phyloP scores from a whole-genome alignment of 805 yeast species.

The Pachysolen tannophilus region DNA sequence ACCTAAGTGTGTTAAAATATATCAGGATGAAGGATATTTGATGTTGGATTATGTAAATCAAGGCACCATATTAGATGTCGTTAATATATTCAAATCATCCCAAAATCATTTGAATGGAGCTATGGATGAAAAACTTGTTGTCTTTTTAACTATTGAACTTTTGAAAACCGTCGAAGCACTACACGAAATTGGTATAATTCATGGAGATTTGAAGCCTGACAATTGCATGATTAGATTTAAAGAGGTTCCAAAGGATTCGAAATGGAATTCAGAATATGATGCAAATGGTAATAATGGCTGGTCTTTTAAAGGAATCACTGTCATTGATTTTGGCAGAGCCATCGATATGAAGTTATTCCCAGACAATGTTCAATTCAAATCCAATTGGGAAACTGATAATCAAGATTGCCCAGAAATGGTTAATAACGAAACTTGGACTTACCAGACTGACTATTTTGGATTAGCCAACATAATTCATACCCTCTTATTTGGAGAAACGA shows the following conservation, averaged over 20 bases:
- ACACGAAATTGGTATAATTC: conserved; percentile 64
- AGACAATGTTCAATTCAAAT: conserved; percentile 41
- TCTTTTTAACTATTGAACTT: conserved; percentile 59
- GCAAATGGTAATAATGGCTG: conserved; percentile 34
- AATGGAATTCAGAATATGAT: conserved; percentile 20
- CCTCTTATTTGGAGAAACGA: conserved; percentile 61
- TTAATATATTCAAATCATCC: conserved; percentile 35
- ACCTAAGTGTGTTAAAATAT: conserved; percentile 45
- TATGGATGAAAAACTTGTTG: conserved; percentile 54
- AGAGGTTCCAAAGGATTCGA: conserved; percentile 12
- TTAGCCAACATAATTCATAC: conserved; percentile 68
- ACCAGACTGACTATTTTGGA: conserved; percentile 79
- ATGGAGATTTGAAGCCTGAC: conserved; percentile 82
- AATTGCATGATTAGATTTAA: conserved; percentile 70
- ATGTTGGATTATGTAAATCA: conserved; percentile 56
- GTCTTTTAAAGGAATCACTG: conserved; percentile 43
- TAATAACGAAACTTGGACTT: conserved; percentile 56
- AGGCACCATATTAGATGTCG: conserved; percentile 68
- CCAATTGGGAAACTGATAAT: conserved; percentile 53
- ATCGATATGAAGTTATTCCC: conserved; percentile 59
- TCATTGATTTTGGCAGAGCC: conserved; percentile 80
- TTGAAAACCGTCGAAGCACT: conserved; percentile 48
- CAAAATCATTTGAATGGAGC: conserved; percentile 15
- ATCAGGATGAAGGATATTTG: conserved; percentile 61
- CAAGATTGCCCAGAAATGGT: conserved; percentile 73